Conservation (phyloP, 2,329 filamentous ascomycete genomes). For the Clonostachys solani region DNA sequence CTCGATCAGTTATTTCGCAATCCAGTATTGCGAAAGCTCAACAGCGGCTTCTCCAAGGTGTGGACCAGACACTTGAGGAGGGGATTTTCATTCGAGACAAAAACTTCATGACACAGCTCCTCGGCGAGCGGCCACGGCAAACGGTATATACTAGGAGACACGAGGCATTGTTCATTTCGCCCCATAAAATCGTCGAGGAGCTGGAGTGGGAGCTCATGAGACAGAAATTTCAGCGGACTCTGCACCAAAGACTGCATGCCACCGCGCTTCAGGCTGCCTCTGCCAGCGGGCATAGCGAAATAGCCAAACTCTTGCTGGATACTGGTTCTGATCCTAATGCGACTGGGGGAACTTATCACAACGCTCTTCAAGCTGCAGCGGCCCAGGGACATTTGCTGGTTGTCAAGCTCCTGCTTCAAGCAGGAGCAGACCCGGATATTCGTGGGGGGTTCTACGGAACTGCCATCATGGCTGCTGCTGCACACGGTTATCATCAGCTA, state of each 20-base stretch:
- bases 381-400: neutral
- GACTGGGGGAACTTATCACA: neutral
- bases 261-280: neutral
- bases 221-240: too few relatives aligned
- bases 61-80: too few relatives aligned
- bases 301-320: neutral
- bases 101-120: too few relatives aligned
- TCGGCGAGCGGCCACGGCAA: too few relatives aligned
- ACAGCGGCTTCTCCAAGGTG: too few relatives aligned
- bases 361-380: neutral
- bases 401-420: neutral
- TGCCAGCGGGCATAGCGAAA: neutral
- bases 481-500: neutral
- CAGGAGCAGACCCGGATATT: neutral
- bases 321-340: neutral
- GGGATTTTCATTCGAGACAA: too few relatives aligned
- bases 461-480: neutral
- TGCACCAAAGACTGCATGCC: neutral
- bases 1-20: too few relatives aligned
- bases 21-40: too few relatives aligned
- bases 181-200: too few relatives aligned
- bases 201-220: too few relatives aligned
- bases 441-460: neutral
- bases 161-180: too few relatives aligned
- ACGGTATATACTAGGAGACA: too few relatives aligned